Evolutionary conservation across 306 rosid genomes (phyloP), one percentile per base, ranked within the genome.

Genomic region (Gleditsia sinensis): DNA sequence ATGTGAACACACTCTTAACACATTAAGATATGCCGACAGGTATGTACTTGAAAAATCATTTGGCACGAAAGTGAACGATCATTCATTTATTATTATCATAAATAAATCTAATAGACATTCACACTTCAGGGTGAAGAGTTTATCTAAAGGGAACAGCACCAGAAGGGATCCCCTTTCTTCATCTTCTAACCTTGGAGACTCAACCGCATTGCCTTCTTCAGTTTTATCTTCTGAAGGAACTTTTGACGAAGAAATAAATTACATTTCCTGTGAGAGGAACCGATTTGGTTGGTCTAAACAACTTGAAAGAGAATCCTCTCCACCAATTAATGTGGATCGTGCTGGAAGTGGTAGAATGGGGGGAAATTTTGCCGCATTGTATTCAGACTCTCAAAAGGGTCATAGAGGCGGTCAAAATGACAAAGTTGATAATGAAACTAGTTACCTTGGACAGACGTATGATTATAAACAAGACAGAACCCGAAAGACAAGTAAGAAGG

Each of bases 1-100:
- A 13, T 88, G 89, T 49, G 96, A 90, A 79, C 96, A 90, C 80
- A 90, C 93, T 53, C 91, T 90, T 67, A 90, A 90, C 84, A 90
- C 88, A n/a, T 84, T 90, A 79, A 88, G 96, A 88, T 90, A 90
- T 60, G 93, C 96, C 34, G 96, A 90, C 82, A 88, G 96, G 93
- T 90, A 67, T 45, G 67, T 19, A 13, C 27, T 76, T 71, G 67
- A 53, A 72, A 27, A 21, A 5, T 24, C 56, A 57, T n/a, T 23
- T 46, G 64, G 57, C 17, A 16, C 7, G 39, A 57, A 67, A 53
- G 70, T 62, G 54, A 64, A 40, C 46, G 2, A 40, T 40, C 16
- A 40, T 57, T 76, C 70, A 76, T 56, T 45, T 32, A 27, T 23
- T 72, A 5, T 48, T 7, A 13, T 69, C 9, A 20, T 51, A 69